These are phyloP conservation scores for Pseudopithomyces chartarum DNA, from an alignment of 2,329 filamentous ascomycete species.

Conservation along the genomic window DNA sequence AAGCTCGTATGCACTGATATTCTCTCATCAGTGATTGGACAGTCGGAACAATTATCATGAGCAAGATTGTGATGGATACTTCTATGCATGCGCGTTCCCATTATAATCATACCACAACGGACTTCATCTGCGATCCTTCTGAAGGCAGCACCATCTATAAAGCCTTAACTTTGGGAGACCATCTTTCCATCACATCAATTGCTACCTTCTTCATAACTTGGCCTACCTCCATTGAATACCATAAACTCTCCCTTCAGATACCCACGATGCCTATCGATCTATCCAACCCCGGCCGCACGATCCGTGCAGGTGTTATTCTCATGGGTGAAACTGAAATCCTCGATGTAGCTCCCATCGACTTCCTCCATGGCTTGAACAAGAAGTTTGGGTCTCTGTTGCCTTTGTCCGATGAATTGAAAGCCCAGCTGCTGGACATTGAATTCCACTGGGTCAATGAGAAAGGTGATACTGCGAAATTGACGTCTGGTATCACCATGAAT, in stretches of 20 bases:
- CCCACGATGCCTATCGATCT: conserved; percentile 11
- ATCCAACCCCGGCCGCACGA: conserved; percentile 17
- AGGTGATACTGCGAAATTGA: conserved; percentile 18
- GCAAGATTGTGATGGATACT: background rate
- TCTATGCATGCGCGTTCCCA: background rate
- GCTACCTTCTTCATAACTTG: background rate
- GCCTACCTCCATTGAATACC: background rate
- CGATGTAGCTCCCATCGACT: conserved; percentile 37
- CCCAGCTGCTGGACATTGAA: conserved; percentile 31
- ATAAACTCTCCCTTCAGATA: background rate
- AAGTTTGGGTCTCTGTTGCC: conserved; percentile 19
- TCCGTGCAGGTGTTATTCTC: conserved; percentile 26
- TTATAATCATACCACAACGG: background rate
- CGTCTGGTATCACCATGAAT: conserved; percentile 16
- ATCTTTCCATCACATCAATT: background rate
- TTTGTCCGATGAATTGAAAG: conserved; percentile 14
- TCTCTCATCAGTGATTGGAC: background rate
- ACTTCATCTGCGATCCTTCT: background rate
- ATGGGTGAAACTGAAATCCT: conserved; percentile 31
- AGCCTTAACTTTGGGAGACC: too few species aligned
- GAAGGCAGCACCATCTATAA: background rate
- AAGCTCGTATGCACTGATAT: background rate
- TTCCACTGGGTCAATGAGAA: conserved; percentile 39
- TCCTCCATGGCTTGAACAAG: conserved; percentile 26
- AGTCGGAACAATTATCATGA: background rate